Base-by-base conservation (phyloP, 2,329 filamentous ascomycete genomes). In the Neofusicoccum parvum region DNA sequence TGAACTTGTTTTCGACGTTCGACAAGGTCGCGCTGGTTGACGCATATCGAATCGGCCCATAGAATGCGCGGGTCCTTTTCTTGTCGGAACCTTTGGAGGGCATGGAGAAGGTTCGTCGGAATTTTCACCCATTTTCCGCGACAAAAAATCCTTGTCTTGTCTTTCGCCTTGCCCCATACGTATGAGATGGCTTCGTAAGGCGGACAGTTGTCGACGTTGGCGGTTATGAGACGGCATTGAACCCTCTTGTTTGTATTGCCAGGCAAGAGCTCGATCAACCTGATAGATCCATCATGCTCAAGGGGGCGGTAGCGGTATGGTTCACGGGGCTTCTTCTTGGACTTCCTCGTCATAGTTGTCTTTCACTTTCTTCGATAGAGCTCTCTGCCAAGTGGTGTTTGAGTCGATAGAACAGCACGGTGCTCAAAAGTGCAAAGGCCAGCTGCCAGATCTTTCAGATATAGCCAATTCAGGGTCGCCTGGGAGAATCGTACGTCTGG, bases 171-270 rank as follows among this genome's bases (percentile, higher is more conserved):
- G 49, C 71, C 72, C 71, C 70, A 72, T 14, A 67, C 68, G 56
- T 72, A 73, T 27, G 71, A 73, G 17, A 73, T 67, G 4, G 72
- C 71, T 64, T 73, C 72, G 53, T 73, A 73, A 14, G n/a, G 50
- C 9, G 5, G 50, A n/a, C 14, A 32, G 5, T 23, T 14, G 32
- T 56, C 36, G 17, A 17, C 5, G 3, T 39, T 20, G 9, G 15
- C 54, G 11, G 10, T 14, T 11, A 59, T 12, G 5, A 59, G 43
- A 6, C 10, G 9, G 37, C 37, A 43, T 10, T 17, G 54, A 14
- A 59, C 15, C 5, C 5, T 39, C 10, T 20, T 27, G 3, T 59
- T 14, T 9, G 5, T 4, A 3, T 12, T 7, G 10, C 34, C 34
- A 9, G 54, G 37, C 5, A 59, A 17, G n/a, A 59, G 54, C 6